Conservation (phyloP, 495 filamentous ascomycete species). For the Penicillium flavigenum region DNA sequence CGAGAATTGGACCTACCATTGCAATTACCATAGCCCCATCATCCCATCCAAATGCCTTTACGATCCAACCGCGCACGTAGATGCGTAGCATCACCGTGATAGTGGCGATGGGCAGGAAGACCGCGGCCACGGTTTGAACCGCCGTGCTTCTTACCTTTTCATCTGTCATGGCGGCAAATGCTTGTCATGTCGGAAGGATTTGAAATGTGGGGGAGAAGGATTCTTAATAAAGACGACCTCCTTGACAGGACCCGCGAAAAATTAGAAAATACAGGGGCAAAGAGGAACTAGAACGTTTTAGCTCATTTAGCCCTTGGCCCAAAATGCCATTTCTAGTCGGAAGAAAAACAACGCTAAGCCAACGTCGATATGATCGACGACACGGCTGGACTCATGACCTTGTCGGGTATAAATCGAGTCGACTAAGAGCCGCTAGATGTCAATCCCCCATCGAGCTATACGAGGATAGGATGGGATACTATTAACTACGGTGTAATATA, state of each 20-base stretch:
- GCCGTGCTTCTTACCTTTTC: constrained; percentile 31
- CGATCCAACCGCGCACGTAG: constrained; percentile 42
- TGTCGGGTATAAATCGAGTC: neutral
- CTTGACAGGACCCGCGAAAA: constrained; percentile 2
- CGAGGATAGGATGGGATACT: neutral
- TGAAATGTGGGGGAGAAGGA: constrained; percentile 9
- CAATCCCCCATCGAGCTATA: neutral
- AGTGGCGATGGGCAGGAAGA: constrained; percentile 38
- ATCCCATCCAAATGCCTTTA: constrained; percentile 48
- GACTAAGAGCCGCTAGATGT: neutral
- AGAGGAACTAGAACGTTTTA: constrained; percentile 1
- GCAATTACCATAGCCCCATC: constrained; percentile 42
- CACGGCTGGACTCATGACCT: neutral
- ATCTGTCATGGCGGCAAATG: constrained; percentile 14
- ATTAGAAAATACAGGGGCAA: neutral
- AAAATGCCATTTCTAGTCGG: constrained; percentile 1
- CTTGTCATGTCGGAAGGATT: neutral
- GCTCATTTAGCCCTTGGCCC: neutral
- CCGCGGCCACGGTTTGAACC: constrained; percentile 37
- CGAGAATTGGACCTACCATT: constrained; percentile 25
- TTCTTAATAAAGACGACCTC: constrained; percentile 1
- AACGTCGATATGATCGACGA: constrained; percentile 3
- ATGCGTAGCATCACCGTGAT: constrained; percentile 42
- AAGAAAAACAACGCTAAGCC: neutral
- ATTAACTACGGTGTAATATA: neutral